A percentile compares a stretch with the other conserved stretches of the same genome.
These are phyloP conservation scores for Brassica rapa DNA, from an alignment of 345 rosid species.

Conservation along the genomic window DNA sequence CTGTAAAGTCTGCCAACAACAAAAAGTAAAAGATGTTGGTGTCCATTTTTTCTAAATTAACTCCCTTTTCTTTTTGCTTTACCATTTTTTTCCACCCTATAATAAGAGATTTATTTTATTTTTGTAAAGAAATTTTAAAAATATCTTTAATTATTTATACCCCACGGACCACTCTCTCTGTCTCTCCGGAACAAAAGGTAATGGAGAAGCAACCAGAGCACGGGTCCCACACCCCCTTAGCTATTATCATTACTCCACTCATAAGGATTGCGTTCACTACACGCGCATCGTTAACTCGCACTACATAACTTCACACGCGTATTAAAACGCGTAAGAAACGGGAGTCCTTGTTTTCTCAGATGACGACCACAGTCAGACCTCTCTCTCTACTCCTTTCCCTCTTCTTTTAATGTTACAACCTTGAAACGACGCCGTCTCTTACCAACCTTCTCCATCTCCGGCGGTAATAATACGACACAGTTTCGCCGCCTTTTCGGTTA, in stretches of 20 bases:
- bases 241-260: not conserved
- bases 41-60: constrained; percentile 24
- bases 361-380: constrained; percentile 43
- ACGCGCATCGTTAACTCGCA: not conserved
- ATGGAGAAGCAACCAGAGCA: constrained; percentile 36
- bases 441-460: constrained; percentile 24
- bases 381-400: constrained; percentile 13
- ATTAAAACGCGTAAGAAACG: constrained; percentile 18
- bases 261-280: not conserved
- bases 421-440: constrained; percentile 42
- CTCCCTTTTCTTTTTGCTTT: constrained; percentile 32
- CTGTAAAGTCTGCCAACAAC: constrained; percentile 35
- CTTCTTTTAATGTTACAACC: not conserved
- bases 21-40: constrained; percentile 30
- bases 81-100: constrained; percentile 3
- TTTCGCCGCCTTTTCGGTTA: constrained; percentile 34
- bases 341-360: constrained; percentile 34
- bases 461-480: constrained; percentile 28
- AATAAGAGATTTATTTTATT: not conserved
- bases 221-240: constrained; percentile 51
- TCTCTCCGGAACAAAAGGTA: constrained; percentile 43
- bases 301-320: constrained; percentile 25
- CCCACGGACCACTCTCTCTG: constrained; percentile 42
- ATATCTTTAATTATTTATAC: constrained; percentile 36
- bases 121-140: not conserved